Conservation (phyloP, 441 rosid genomes). For the Capsella rubella region DNA sequence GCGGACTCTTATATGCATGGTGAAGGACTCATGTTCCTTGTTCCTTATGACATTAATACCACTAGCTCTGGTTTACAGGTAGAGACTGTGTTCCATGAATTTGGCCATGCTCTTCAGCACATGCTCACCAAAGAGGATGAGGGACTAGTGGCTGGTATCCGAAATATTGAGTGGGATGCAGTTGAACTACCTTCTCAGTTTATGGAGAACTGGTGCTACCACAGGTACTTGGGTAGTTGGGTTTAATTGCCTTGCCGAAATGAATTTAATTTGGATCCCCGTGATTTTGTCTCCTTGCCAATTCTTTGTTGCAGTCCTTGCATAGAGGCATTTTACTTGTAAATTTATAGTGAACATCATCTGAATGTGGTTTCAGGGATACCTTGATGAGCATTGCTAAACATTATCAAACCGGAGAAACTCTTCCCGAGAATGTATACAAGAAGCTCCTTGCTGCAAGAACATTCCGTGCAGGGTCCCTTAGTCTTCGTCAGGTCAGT, state of each 20-base stretch:
- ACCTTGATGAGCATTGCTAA: constrained; percentile 95
- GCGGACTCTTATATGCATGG: constrained; percentile 15
- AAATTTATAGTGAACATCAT: neutral
- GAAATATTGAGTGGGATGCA: constrained; percentile 96
- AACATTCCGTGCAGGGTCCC: constrained; percentile 89
- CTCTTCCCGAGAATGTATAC: constrained; percentile 86
- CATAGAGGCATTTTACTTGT: neutral
- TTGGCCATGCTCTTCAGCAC: constrained; percentile 97
- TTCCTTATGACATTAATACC: constrained; percentile 10
- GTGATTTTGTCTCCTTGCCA: constrained; percentile 5
- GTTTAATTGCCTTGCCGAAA: constrained; percentile 3
- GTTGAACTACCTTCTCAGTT: constrained; percentile 96
- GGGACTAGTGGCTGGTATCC: constrained; percentile 89
- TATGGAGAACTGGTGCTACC: constrained; percentile 99
- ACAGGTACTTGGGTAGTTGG: constrained; percentile 70
- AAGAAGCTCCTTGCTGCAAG: constrained; percentile 91
- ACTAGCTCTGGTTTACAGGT: constrained; percentile 56
- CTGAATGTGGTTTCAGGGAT: constrained; percentile 60
- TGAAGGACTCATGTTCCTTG: constrained; percentile 21
- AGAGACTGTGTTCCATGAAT: constrained; percentile 97
- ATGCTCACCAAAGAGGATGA: constrained; percentile 95
- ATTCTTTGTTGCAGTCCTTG: constrained; percentile 15
- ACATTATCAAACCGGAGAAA: constrained; percentile 86
- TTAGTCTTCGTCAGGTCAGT: constrained; percentile 92
- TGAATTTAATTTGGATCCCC: neutral